Evolutionary conservation across 2,329 filamentous ascomycete genomes (phyloP).

Genomic region (Mycogone perniciosa): DNA sequence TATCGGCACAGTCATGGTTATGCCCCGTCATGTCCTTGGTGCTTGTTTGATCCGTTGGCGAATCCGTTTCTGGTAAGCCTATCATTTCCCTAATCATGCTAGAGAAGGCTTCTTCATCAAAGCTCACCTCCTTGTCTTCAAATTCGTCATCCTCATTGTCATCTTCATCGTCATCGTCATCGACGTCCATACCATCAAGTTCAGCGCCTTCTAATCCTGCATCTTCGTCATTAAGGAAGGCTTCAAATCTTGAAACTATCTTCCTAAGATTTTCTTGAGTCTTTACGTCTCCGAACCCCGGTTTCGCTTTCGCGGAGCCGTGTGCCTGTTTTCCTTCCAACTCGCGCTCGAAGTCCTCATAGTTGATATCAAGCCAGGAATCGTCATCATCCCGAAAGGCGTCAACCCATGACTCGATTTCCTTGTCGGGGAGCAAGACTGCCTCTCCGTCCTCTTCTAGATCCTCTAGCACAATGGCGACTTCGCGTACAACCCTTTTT

Average conservation of each 20-base stretch:
- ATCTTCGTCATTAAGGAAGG: conserved; percentile 79
- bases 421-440: conserved; percentile 60
- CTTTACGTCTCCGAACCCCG: conserved; percentile 58
- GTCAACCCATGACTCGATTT: conserved; percentile 65
- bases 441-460: conserved; percentile 62
- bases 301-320: conserved; percentile 27
- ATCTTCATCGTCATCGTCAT: conserved; percentile 47
- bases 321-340: conserved; percentile 47
- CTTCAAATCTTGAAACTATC: conserved; percentile 89
- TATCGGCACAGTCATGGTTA: neutral
- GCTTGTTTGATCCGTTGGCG: neutral
- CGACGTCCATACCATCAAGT: conserved; percentile 63
- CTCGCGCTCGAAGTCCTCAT: conserved; percentile 80
- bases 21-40: neutral
- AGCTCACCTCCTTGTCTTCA: conserved; percentile 70
- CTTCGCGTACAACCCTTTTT: conserved; percentile 64
- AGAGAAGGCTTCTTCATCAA: conserved; percentile 79
- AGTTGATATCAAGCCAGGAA: conserved; percentile 87
- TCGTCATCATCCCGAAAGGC: conserved; percentile 69
- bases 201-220: conserved; percentile 76
- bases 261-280: conserved; percentile 74
- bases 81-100: conserved; percentile 91
- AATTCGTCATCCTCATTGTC: conserved; percentile 47
- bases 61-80: conserved; percentile 46
- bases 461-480: conserved; percentile 70